Conservation (phyloP, 352 stramenopile species). For the Phytophthora meadii region DNA sequence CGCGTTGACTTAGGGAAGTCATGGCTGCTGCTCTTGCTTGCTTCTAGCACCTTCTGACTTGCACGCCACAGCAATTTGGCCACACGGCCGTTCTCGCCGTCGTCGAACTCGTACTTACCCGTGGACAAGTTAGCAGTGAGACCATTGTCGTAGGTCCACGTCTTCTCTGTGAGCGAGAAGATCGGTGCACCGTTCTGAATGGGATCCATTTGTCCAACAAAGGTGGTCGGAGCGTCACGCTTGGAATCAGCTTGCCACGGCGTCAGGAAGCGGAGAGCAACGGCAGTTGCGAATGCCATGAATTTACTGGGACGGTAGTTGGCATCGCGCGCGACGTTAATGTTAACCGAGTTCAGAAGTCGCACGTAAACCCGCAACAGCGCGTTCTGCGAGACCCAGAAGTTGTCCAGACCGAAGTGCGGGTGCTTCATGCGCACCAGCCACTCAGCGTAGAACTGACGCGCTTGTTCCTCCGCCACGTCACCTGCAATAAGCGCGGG, state of each 20-base stretch:
- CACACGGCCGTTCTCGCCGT: slow-evolving; percentile 43
- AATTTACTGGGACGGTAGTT: slow-evolving; percentile 41
- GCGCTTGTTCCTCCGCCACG: slow-evolving; percentile 41
- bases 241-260: slow-evolving; percentile 45
- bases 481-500: slow-evolving; percentile 48
- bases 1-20: slow-evolving; percentile 39
- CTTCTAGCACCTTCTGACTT: slow-evolving; percentile 33
- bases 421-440: slow-evolving; percentile 78
- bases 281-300: slow-evolving; percentile 62
- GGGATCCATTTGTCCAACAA: slow-evolving; percentile 62
- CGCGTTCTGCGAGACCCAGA: slow-evolving; percentile 95
- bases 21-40: slow-evolving; percentile 48
- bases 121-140: slow-evolving; percentile 53
- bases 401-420: slow-evolving; percentile 91
- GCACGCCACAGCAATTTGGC: slow-evolving; percentile 34
- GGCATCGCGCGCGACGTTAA: slow-evolving; percentile 31
- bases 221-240: slow-evolving; percentile 30
- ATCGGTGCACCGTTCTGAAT: slow-evolving; percentile 46
- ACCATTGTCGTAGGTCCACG: slow-evolving; percentile 53
- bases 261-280: slow-evolving; percentile 61
- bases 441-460: slow-evolving; percentile 86
- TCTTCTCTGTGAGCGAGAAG: slow-evolving; percentile 47
- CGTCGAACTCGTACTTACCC: slow-evolving; percentile 72
- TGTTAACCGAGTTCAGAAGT: slow-evolving; percentile 43
- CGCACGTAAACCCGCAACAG: slow-evolving; percentile 58